A percentile compares a stretch with the other conserved stretches of the same genome.
Conservation (phyloP, 106 monocot species). For the Dendrobium huoshanense region DNA sequence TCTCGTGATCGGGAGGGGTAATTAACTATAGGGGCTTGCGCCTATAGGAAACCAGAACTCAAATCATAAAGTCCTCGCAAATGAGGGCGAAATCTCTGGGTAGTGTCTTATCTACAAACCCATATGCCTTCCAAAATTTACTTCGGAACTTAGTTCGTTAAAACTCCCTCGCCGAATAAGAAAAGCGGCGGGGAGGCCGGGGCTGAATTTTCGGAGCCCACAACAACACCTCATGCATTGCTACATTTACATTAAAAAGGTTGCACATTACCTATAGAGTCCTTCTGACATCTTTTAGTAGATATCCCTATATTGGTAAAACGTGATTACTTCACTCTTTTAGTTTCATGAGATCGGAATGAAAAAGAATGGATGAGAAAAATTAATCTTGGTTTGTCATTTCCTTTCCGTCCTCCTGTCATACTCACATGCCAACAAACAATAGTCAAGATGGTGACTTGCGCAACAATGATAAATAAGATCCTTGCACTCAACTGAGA, state of each 20-base stretch:
- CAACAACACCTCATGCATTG: not conserved
- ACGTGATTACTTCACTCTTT: not conserved
- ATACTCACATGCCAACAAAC: not conserved
- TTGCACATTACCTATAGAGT: not conserved
- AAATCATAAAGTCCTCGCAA: too few species aligned
- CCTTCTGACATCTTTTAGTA: not conserved
- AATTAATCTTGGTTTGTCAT: not conserved
- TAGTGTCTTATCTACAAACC: too few species aligned
- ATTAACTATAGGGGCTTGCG: too few species aligned
- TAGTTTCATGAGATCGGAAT: not conserved
- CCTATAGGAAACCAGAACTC: too few species aligned
- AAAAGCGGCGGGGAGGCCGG: too few species aligned
- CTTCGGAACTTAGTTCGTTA: too few species aligned
- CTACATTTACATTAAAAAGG: not conserved
- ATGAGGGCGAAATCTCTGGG: too few species aligned
- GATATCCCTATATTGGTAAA: not conserved
- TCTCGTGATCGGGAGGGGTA: too few species aligned
- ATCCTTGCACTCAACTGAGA: not conserved
- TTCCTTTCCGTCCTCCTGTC: not conserved
- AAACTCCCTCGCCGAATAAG: too few species aligned
- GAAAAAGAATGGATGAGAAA: not conserved
- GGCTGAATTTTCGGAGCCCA: too few species aligned
- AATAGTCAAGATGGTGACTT: slow-evolving; percentile 1
- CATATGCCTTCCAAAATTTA: too few species aligned
- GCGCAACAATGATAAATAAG: not conserved